These are phyloP conservation scores for Torulaspora franciscae DNA, from an alignment of 805 yeast genomes.

Conservation along the genomic window DNA sequence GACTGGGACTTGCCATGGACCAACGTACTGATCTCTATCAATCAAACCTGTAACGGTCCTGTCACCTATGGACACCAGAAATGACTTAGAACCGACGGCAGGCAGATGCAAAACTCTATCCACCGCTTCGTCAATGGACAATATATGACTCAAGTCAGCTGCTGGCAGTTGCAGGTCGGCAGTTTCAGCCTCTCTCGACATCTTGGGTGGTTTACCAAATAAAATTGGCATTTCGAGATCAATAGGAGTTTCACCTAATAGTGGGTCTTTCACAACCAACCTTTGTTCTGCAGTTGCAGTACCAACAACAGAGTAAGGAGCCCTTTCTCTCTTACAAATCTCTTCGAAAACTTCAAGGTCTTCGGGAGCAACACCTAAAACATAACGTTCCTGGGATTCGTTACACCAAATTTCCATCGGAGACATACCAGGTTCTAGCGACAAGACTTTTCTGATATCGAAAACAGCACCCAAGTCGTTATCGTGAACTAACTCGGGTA, in stretches of 20 bases:
- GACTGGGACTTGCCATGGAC: constrained; percentile 99
- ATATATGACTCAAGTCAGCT: constrained; percentile 35
- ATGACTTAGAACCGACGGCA: constrained; percentile 89
- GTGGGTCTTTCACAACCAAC: constrained; percentile 71
- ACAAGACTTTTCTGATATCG: constrained; percentile 83
- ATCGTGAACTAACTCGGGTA: constrained; percentile 96
- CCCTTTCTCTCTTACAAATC: constrained; percentile 91
- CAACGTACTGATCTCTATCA: constrained; percentile 97
- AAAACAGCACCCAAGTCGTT: constrained; percentile 92
- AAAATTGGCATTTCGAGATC: constrained; percentile 92
- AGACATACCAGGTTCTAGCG: constrained; percentile 95
- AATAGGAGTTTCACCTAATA: constrained; percentile 79
- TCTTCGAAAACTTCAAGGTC: constrained; percentile 66
- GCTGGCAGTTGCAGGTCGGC: constrained; percentile 48
- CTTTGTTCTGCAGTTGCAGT: constrained; percentile 83
- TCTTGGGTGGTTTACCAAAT: constrained; percentile 96
- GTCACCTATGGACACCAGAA: constrained; percentile 96
- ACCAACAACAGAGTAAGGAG: constrained; percentile 95
- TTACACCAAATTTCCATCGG: constrained; percentile 99
- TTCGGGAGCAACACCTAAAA: constrained; percentile 80
- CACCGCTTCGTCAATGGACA: constrained; percentile 58
- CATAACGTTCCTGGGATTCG: constrained; percentile 98
- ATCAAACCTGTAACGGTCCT: constrained; percentile 95
- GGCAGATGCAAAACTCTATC: constrained; percentile 83
- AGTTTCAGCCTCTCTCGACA: constrained; percentile 71